Evolutionary conservation across 345 rosid genomes (phyloP), one percentile per base, ranked within the genome.

Genomic region (Corchorus capsularis): DNA sequence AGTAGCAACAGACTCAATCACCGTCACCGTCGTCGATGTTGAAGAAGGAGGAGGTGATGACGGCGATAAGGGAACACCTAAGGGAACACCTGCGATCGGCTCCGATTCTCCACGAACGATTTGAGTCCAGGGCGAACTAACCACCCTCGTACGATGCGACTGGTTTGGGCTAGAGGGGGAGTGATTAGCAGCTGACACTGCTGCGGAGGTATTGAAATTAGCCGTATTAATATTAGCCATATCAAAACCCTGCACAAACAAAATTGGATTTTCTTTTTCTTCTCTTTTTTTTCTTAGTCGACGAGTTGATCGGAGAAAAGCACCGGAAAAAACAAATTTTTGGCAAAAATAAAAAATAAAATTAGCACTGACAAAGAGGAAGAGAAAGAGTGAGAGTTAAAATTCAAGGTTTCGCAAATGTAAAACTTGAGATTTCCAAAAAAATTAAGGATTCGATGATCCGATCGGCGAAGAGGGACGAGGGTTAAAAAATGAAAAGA

Each of bases 31-130:
- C 4, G 75, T 39, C 12, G 77, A 20, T 32, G 35, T 15, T 15
- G 73, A 5, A 15, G 80, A 47, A 8, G 73, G 49, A 8, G 39
- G 14, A 0, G 43, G 6, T 4, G 77, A 37, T 6, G 59, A 15
- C 5, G 88, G 75, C 34, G 79, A 75, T 8, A 72, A 71, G 9
- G 86, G 63, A 19, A 72, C 72, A 3, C 72, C 80, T 8, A 72
- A 71, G 9, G 86, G 63, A 19, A 72, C 72, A 3, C 72, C 80
- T n/a, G 64, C 74, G 13, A 63, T 63, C 59, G 71, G 35, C 27
- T 85, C 87, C 53, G 86, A 76, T 57, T 83, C 90, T 12, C 84
- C 89, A 4, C 84, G 74, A 50, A 81, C 86, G 19, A 90, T 75
- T 73, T 84, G 81, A 5, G 71, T 80, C 94, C 94, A 90, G 8